These are phyloP conservation scores for Ophiocordyceps australis DNA, from an alignment of 2,329 filamentous ascomycete genomes.

Conservation along the genomic window DNA sequence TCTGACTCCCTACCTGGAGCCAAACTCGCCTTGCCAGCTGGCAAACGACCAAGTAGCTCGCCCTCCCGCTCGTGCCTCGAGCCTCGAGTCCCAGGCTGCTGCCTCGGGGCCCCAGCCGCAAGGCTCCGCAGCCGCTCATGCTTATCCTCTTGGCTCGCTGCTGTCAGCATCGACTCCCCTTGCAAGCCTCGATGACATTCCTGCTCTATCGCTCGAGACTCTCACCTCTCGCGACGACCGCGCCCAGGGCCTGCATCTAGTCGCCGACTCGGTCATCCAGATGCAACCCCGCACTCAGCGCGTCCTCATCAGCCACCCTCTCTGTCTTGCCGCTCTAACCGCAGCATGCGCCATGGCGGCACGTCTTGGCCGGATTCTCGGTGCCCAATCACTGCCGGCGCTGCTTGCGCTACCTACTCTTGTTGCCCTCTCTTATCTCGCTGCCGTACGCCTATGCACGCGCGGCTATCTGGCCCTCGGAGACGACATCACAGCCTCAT, in stretches of 20 bases:
- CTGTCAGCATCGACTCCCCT: slow-evolving; percentile 28
- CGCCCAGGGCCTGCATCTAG: slow-evolving; percentile 48
- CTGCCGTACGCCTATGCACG: slow-evolving; percentile 40
- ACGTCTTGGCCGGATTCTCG: slow-evolving; percentile 22
- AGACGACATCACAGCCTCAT: slow-evolving; percentile 41
- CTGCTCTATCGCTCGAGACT: slow-evolving; percentile 43
- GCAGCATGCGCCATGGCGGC: slow-evolving; percentile 23
- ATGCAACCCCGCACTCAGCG: slow-evolving; percentile 53
- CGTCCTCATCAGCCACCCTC: slow-evolving; percentile 44
- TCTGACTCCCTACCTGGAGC: slow-evolving; percentile 45
- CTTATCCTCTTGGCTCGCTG: no score
- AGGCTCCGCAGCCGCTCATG: no score
- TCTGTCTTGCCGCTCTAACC: slow-evolving; percentile 28
- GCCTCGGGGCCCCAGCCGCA: no score
- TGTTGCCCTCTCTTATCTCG: slow-evolving; percentile 44
- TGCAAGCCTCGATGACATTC: slow-evolving; percentile 27
- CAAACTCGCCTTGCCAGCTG: slow-evolving; percentile 16
- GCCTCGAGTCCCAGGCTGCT: slow-evolving; percentile 24
- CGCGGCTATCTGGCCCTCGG: slow-evolving; percentile 44
- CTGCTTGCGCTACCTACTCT: slow-evolving; percentile 41
- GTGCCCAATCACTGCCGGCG: slow-evolving; percentile 34
- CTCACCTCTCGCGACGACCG: slow-evolving; percentile 39
- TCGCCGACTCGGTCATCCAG: slow-evolving; percentile 69
- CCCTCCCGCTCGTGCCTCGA: slow-evolving; percentile 16
- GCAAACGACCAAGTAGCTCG: no score